Percentiles rank a stretch among this genome's conserved stretches.
These are phyloP conservation scores for Syzygium jambos DNA, from an alignment of 345 rosid species.

Conservation along the genomic window DNA sequence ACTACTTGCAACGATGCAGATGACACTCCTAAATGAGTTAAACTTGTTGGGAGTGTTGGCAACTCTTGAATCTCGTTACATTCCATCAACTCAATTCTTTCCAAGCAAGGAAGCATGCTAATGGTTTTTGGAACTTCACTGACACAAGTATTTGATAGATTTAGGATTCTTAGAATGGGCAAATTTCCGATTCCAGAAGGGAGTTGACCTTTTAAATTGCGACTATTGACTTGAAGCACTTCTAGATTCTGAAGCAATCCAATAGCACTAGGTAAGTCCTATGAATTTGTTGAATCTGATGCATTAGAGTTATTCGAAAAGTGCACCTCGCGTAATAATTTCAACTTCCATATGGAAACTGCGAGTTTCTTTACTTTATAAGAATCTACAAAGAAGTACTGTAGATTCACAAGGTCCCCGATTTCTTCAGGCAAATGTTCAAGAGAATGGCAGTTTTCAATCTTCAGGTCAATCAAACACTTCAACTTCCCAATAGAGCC, in stretches of 20 bases:
- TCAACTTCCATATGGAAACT: background rate
- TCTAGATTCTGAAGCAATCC: accelerated
- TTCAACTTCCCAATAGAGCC: background rate
- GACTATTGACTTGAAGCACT: background rate
- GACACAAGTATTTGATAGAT: accelerated
- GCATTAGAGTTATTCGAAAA: accelerated
- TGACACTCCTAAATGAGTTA: background rate
- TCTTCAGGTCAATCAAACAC: background rate
- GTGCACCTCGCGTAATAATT: accelerated
- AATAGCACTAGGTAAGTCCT: accelerated
- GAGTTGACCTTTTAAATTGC: accelerated
- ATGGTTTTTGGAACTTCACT: background rate
- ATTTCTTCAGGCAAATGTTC: background rate
- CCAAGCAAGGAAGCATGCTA: background rate
- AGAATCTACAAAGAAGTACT: background rate
- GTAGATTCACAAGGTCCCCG: background rate
- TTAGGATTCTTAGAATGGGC: background rate
- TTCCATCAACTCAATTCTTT: accelerated
- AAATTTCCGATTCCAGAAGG: background rate
- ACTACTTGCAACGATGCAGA: background rate
- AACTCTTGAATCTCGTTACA: background rate
- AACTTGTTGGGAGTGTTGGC: background rate
- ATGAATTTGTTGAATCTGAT: background rate
- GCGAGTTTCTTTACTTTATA: accelerated
- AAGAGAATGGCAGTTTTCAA: accelerated